These are phyloP conservation scores for Catharanthus roseus DNA, from an alignment of 257 asterid genomes.

Conservation along the genomic window DNA sequence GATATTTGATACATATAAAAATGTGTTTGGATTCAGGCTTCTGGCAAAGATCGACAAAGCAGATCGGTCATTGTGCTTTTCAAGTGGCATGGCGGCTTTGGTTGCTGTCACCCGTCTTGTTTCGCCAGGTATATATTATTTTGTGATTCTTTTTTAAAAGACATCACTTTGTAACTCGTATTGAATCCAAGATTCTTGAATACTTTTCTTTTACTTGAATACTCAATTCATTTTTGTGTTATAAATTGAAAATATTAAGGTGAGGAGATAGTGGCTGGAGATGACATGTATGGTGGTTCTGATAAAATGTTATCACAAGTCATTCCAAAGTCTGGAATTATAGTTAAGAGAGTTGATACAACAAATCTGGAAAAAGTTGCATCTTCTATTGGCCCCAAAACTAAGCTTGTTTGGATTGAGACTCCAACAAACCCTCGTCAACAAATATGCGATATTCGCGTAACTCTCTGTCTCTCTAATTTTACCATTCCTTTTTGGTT, in stretches of 20 bases:
- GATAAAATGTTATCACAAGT: constrained; percentile 70
- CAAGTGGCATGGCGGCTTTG: constrained; percentile 94
- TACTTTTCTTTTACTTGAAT: too few species aligned
- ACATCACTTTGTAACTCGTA: too few species aligned
- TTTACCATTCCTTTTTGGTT: constrained; percentile 7
- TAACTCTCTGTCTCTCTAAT: constrained; percentile 7
- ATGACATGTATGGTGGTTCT: constrained; percentile 85
- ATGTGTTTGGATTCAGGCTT: constrained; percentile 34
- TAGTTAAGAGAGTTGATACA: constrained; percentile 75
- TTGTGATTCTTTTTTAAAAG: not conserved
- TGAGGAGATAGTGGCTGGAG: constrained; percentile 76
- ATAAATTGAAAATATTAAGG: too few species aligned
- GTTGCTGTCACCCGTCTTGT: constrained; percentile 74
- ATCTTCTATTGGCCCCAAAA: constrained; percentile 46
- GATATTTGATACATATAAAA: too few species aligned
- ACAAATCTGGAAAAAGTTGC: constrained; percentile 61
- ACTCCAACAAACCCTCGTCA: constrained; percentile 90
- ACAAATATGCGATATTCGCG: constrained; percentile 71
- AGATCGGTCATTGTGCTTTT: constrained; percentile 72
- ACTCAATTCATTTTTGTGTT: too few species aligned
- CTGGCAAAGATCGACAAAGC: constrained; percentile 80
- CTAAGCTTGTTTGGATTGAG: constrained; percentile 84
- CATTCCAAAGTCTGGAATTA: constrained; percentile 60
- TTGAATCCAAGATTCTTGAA: not conserved
- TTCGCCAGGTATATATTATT: constrained; percentile 37